Evolutionary conservation across 306 rosid genomes (phyloP).

Genomic region (Vicia sativa): DNA sequence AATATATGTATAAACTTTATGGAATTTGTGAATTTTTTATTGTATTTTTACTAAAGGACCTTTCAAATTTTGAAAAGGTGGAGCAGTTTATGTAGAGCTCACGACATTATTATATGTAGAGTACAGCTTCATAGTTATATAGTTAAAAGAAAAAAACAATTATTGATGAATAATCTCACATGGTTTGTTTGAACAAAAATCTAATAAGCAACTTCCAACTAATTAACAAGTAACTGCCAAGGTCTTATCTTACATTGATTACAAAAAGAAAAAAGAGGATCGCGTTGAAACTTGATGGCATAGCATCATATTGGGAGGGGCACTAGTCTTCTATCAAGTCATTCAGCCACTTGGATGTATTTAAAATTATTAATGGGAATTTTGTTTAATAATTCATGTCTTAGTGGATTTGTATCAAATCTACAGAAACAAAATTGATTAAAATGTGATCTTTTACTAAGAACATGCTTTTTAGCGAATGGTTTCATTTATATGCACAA

Average conservation of each 20-base stretch:
- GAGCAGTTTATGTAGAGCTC: too few relatives aligned
- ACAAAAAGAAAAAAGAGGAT: slow-evolving; percentile 5
- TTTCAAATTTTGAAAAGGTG: too few relatives aligned
- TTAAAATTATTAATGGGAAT: slow-evolving; percentile 9
- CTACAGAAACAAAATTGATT: background rate
- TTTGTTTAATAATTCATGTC: background rate
- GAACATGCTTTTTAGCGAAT: background rate
- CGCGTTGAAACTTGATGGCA: slow-evolving; percentile 6
- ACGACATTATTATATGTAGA: too few relatives aligned
- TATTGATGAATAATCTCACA: background rate
- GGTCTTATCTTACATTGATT: slow-evolving; percentile 17
- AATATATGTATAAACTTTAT: too few relatives aligned
- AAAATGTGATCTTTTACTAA: slow-evolving; percentile 1
- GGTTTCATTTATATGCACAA: background rate
- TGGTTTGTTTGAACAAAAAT: background rate
- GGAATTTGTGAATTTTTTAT: too few relatives aligned
- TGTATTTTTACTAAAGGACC: too few relatives aligned
- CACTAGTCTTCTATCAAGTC: slow-evolving; percentile 31
- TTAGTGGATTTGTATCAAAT: slow-evolving; percentile 33
- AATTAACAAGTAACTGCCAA: slow-evolving; percentile 12
- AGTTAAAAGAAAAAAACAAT: too few relatives aligned
- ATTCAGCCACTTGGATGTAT: slow-evolving; percentile 15
- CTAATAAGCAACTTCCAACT: slow-evolving; percentile 28
- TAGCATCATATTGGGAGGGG: slow-evolving; percentile 6
- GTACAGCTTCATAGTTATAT: too few relatives aligned